Evolutionary conservation across 352 stramenopile genomes (phyloP).

Genomic region (Peronospora farinosa): DNA sequence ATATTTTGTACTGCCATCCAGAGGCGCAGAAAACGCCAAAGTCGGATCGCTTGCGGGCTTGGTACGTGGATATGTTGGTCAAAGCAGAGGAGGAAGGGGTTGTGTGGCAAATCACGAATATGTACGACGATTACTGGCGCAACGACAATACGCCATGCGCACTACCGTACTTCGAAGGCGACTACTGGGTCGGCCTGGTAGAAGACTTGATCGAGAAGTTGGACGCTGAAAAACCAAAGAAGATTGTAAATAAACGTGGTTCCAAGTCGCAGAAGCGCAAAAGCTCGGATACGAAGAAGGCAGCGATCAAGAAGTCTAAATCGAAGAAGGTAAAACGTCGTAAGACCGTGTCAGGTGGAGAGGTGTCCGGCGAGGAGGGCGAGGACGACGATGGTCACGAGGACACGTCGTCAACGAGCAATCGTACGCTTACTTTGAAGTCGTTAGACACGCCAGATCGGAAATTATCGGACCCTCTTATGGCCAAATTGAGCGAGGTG

Average conservation of each 20-base stretch:
- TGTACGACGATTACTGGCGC: constrained; percentile 94
- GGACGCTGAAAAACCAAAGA: constrained; percentile 79
- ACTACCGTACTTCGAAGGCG: constrained; percentile 82
- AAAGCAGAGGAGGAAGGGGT: constrained; percentile 86
- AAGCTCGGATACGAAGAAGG: constrained; percentile 55
- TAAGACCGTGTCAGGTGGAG: constrained; percentile 36
- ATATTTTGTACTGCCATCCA: constrained; percentile 99
- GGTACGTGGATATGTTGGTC: constrained; percentile 90
- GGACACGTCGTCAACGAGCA: constrained; percentile 16
- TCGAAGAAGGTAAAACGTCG: constrained; percentile 72
- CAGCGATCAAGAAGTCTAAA: constrained; percentile 65
- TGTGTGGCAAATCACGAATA: constrained; percentile 91
- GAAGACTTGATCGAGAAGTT: constrained; percentile 88
- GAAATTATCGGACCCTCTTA: constrained; percentile 68
- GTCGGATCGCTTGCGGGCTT: constrained; percentile 95
- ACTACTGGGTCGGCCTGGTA: constrained; percentile 83
- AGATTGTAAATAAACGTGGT: constrained; percentile 47
- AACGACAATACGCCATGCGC: constrained; percentile 79
- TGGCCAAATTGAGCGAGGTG: constrained; percentile 82
- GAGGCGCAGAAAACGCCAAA: constrained; percentile 98
- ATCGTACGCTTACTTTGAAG: constrained; percentile 32
- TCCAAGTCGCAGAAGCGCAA: constrained; percentile 57
- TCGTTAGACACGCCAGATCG: constrained; percentile 62
- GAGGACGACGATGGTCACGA: constrained; percentile 41
- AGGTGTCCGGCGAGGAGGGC: constrained; percentile 41